Base-by-base conservation (phyloP, 2,329 filamentous ascomycete genomes). In the Colletotrichum brevisporum region DNA sequence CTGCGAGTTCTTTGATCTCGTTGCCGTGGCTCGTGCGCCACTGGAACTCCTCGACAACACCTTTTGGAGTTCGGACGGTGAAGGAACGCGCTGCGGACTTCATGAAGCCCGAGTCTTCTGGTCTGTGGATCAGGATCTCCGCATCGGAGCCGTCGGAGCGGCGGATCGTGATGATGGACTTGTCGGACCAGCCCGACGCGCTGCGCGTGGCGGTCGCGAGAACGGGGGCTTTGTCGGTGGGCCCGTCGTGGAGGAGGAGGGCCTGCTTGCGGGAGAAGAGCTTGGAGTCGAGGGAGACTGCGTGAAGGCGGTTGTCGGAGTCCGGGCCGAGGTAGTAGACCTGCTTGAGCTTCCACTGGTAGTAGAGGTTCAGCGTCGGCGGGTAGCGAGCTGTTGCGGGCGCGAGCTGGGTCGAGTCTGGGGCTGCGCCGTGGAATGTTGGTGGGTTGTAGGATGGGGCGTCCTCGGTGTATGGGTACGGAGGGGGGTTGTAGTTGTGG, bases 1-100 rank as follows among this genome's bases (percentile, higher is more conserved):
- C 56, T n/a, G 59, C 70, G 10, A 70, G 55, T 5, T 65, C 51
- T 16, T 59, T 56, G 52, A 71, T 71, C 31, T 72, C 71, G 0
- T 61, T 56, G 1, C 71, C 70, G 1, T 50, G 31, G 0, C 64
- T 64, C 2, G 54, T 68, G n/a, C 71, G 48, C 71, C 71, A 72
- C 45, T 71, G 67, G 18, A 72, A 72, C 4, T 62, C 55, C 2
- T 71, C 58, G 6, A 52, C 45, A 1, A n/a, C 43, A 1, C 45
- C 31, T 36, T 63, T 60, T 18, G 48, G 18, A 5, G 39, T 36
- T 5, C 52, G 24, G 36, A 63, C 31, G 50, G 43, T 47, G 21
- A 69, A 63, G 12, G 51, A 26, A 12, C 66, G 61, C 15, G 55
- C 43, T 15, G 62, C 27, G 1, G 27, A 51, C 4, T 63, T 31